Conservation (phyloP, 1,284 basidiomycete genomes). For the Hypsizygus ulmarius region DNA sequence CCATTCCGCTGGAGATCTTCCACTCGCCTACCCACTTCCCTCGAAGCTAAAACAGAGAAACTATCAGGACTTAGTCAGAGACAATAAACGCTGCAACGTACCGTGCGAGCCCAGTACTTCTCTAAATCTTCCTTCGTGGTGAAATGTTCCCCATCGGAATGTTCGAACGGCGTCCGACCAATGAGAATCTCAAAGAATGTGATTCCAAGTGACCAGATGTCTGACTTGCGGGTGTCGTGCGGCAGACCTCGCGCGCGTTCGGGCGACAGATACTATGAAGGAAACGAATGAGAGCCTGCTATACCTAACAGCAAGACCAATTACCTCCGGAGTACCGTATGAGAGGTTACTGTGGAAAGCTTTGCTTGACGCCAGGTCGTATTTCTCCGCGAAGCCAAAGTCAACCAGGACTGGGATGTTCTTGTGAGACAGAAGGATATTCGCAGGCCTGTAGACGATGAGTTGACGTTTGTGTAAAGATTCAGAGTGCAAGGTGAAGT, state of each 20-base stretch:
- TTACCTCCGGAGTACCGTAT: constrained; percentile 88
- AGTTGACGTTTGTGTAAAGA: constrained; percentile 1
- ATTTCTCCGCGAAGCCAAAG: constrained; percentile 89
- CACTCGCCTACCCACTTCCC: constrained; percentile 86
- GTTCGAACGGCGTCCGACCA: constrained; percentile 90
- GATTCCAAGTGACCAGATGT: constrained; percentile 90
- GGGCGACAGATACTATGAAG: constrained; percentile 76
- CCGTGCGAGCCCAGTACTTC: constrained; percentile 81
- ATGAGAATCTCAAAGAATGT: constrained; percentile 91
- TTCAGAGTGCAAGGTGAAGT: constrained; percentile 1
- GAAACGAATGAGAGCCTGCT: constrained; percentile 15
- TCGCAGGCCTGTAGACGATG: constrained; percentile 63
- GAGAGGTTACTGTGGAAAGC: constrained; percentile 82
- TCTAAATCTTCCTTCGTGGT: constrained; percentile 80
- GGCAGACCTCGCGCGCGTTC: constrained; percentile 81
- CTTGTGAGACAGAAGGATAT: constrained; percentile 75
- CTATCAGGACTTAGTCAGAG: background rate
- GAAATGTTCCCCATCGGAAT: constrained; percentile 77
- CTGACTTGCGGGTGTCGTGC: constrained; percentile 90
- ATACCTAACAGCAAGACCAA: constrained; percentile 10
- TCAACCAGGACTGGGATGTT: constrained; percentile 84
- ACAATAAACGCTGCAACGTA: constrained; percentile 28
- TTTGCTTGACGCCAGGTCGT: constrained; percentile 54
- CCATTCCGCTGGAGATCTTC: constrained; percentile 64
- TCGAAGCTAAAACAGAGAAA: constrained; percentile 42